phyloP scores from a whole-genome alignment of 2,329 filamentous ascomycete genomes.

The Colletotrichum sojae region DNA sequence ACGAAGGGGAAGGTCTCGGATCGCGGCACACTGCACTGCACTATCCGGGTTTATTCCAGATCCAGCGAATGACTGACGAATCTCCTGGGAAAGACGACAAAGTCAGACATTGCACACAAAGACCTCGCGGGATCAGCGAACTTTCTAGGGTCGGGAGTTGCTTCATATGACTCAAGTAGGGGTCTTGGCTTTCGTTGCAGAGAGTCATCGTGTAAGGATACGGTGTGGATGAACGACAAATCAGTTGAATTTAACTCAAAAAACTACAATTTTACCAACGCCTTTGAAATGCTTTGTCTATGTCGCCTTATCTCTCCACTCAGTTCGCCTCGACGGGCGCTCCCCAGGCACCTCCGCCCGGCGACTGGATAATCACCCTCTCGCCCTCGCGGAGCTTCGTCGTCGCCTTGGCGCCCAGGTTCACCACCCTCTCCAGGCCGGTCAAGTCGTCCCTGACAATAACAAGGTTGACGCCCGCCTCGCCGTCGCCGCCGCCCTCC shows the following conservation, averaged over 20 bases:
- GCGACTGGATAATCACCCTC: conserved; percentile 40
- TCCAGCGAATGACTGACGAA: not conserved
- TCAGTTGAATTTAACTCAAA: not conserved
- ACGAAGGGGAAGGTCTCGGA: not conserved
- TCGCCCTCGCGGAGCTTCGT: conserved; percentile 37
- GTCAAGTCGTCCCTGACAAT: conserved; percentile 55
- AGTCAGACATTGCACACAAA: conserved; percentile 1
- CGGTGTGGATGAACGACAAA: not conserved
- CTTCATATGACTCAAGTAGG: not conserved
- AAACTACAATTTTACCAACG: not conserved
- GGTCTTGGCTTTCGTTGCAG: not conserved
- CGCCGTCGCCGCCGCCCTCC: conserved; percentile 77
- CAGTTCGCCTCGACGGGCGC: conserved; percentile 15
- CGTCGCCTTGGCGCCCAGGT: conserved; percentile 40
- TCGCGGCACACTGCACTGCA: not conserved
- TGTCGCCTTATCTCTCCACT: not conserved
- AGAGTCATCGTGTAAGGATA: not conserved
- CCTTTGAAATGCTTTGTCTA: conserved; percentile 5
- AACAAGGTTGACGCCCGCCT: conserved; percentile 80
- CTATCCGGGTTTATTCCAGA: no score
- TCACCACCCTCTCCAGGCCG: conserved; percentile 50
- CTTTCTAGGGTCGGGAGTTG: not conserved
- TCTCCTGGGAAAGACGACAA: not conserved
- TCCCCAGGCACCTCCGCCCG: conserved; percentile 40
- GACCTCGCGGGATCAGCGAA: not conserved